A percentile compares a stretch with the other conserved stretches of the same genome.
phyloP scores from a whole-genome alignment of 192 early-diverging fungal genomes.

The Coemansia sp. region DNA sequence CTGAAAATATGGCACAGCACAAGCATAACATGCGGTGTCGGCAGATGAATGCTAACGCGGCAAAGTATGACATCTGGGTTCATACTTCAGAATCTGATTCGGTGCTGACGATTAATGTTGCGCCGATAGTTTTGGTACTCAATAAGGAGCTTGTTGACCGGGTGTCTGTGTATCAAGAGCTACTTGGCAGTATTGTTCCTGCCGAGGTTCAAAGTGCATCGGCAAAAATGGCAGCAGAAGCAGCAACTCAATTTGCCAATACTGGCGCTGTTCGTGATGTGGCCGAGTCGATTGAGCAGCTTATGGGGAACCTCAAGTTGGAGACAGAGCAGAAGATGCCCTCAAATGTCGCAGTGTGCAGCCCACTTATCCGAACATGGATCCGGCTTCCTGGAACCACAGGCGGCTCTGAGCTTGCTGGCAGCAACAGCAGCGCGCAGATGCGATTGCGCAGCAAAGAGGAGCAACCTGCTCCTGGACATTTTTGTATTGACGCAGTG shows the following conservation, averaged over 20 bases:
- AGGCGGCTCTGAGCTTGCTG: background rate
- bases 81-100: conserved; percentile 18
- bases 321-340: conserved; percentile 27
- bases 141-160: conserved; percentile 48
- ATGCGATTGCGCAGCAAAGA: conserved; percentile 16
- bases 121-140: conserved; percentile 29
- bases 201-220: background rate
- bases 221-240: background rate
- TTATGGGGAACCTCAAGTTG: conserved; percentile 43
- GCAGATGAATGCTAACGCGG: background rate
- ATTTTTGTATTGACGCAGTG: conserved; percentile 50
- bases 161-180: conserved; percentile 28
- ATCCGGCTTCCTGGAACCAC: conserved; percentile 37
- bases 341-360: conserved; percentile 46
- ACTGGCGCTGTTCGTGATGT: conserved; percentile 14
- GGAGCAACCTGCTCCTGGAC: conserved; percentile 24
- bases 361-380: conserved; percentile 51
- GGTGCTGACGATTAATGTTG: conserved; percentile 39
- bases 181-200: conserved; percentile 15
- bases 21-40: background rate
- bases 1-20: background rate
- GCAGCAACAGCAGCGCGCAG: conserved; percentile 2
- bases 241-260: background rate
- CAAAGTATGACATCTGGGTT: conserved; percentile 47
- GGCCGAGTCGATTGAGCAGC: conserved; percentile 36